A percentile compares a stretch with the other conserved stretches of the same genome.
Evolutionary conservation across 805 yeast species (phyloP).

Genomic region (Starmerella davenportii): DNA sequence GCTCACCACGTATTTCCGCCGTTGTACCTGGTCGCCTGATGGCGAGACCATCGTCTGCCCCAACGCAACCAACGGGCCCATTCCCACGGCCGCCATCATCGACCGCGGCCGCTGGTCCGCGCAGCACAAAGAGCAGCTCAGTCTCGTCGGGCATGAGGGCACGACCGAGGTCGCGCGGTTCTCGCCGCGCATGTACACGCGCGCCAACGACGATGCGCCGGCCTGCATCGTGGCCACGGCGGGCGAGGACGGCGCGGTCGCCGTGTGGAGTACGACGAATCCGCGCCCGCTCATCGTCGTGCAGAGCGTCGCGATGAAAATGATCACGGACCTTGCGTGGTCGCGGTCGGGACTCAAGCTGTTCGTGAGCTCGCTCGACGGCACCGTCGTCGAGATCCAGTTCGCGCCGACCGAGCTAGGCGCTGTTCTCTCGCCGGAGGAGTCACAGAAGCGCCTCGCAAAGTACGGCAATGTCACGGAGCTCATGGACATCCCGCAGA

Average conservation of each 20-base stretch:
- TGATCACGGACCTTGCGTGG: slow-evolving; percentile 86
- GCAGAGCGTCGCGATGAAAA: slow-evolving; percentile 51
- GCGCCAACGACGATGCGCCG: slow-evolving; percentile 10
- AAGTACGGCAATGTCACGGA: slow-evolving; percentile 82
- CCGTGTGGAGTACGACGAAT: slow-evolving; percentile 67
- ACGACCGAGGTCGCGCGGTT: slow-evolving; percentile 49
- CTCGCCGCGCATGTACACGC: slow-evolving; percentile 27
- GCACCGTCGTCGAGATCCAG: slow-evolving; percentile 47
- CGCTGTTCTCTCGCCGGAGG: slow-evolving; percentile 39
- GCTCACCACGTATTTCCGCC: slow-evolving; percentile 67
- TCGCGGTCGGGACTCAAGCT: slow-evolving; percentile 57
- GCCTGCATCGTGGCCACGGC: slow-evolving; percentile 81
- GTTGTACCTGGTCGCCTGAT: slow-evolving; percentile 58
- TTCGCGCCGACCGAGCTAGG: slow-evolving; percentile 38
- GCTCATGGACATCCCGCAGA: slow-evolving; percentile 69
- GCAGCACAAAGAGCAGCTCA: slow-evolving; percentile 32
- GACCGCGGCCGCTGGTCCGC: slow-evolving; percentile 42
- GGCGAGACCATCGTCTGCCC: slow-evolving; percentile 58
- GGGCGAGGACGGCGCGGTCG: slow-evolving; percentile 81
- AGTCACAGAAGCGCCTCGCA: slow-evolving; percentile 50
- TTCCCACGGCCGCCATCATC: slow-evolving; percentile 40
- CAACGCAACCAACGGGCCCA: slow-evolving; percentile 51
- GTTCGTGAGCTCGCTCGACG: slow-evolving; percentile 71
- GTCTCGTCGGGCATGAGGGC: slow-evolving; percentile 51
- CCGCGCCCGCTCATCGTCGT: slow-evolving; percentile 69